phyloP scores from a whole-genome alignment of 2,329 filamentous ascomycete genomes.

The Calonectria multiphialidica region DNA sequence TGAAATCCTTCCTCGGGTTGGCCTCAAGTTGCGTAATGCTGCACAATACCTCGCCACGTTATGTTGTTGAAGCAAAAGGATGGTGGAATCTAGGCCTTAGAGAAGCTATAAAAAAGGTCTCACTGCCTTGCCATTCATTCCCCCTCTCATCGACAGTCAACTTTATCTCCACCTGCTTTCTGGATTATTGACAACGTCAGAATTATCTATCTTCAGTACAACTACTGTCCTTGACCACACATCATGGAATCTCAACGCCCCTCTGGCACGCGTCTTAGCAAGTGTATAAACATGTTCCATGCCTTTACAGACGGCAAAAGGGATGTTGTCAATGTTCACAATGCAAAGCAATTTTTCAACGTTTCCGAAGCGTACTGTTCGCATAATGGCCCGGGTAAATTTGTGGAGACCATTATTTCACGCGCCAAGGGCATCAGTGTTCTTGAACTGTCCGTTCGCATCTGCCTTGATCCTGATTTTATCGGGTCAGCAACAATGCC shows the following conservation, averaged over 20 bases:
- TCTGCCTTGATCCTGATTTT: slow-evolving; percentile 42
- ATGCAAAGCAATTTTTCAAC: slow-evolving; percentile 45
- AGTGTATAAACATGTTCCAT: slow-evolving; percentile 33
- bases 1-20: not conserved
- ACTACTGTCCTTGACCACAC: not conserved
- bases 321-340: slow-evolving; percentile 22
- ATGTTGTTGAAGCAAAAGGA: no score
- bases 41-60: not conserved
- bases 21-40: not conserved
- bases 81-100: no score
- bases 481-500: slow-evolving; percentile 36
- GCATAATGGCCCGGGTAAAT: slow-evolving; percentile 33
- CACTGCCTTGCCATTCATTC: no score
- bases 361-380: slow-evolving; percentile 29
- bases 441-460: slow-evolving; percentile 41
- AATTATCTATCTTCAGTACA: not conserved
- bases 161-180: not conserved
- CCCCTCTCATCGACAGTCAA: not conserved
- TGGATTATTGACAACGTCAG: not conserved
- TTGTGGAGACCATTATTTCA: slow-evolving; percentile 44
- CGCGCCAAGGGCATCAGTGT: slow-evolving; percentile 36
- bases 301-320: slow-evolving; percentile 32
- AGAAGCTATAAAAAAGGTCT: no score
- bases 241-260: slow-evolving; percentile 21
- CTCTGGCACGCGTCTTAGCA: slow-evolving; percentile 21